Evolutionary conservation across 2,329 filamentous ascomycete species (phyloP).

Genomic region (Xylariaceae sp.): DNA sequence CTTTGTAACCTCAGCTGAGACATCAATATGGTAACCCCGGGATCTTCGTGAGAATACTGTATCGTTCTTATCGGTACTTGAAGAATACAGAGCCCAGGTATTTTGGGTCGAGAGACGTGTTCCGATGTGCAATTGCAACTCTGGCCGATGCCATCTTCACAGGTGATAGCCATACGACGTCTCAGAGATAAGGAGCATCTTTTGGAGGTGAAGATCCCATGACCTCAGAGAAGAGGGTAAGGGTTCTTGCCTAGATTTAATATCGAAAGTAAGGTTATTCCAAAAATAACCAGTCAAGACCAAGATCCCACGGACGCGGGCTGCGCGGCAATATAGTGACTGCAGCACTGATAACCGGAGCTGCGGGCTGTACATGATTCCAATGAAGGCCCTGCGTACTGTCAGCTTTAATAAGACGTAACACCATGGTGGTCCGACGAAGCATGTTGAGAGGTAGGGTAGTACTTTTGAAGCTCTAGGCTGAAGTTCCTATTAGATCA

Average conservation of each 20-base stretch:
- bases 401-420: slow-evolving; percentile 2
- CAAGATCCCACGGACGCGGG: slow-evolving; percentile 1
- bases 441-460: slow-evolving; percentile 2
- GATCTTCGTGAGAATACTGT: neutral
- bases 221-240: too few species aligned
- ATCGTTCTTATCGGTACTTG: neutral
- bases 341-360: slow-evolving; percentile 11
- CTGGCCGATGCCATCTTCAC: too few species aligned
- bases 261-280: slow-evolving; percentile 13
- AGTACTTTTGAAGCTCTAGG: neutral
- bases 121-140: neutral
- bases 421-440: slow-evolving; percentile 6
- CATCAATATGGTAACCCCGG: neutral
- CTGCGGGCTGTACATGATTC: slow-evolving; percentile 12
- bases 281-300: slow-evolving; percentile 10
- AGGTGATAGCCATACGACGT: neutral
- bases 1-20: neutral
- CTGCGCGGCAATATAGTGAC: slow-evolving; percentile 13
- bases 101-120: neutral
- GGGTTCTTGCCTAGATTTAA: slow-evolving; percentile 8
- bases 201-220: too few species aligned
- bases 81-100: neutral
- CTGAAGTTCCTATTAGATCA: neutral
- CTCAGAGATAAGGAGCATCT: neutral
- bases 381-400: slow-evolving; percentile 1